Evolutionary conservation across 345 rosid genomes (phyloP), one percentile per base, ranked within the genome.

Genomic region (Pelargonium nanum): DNA sequence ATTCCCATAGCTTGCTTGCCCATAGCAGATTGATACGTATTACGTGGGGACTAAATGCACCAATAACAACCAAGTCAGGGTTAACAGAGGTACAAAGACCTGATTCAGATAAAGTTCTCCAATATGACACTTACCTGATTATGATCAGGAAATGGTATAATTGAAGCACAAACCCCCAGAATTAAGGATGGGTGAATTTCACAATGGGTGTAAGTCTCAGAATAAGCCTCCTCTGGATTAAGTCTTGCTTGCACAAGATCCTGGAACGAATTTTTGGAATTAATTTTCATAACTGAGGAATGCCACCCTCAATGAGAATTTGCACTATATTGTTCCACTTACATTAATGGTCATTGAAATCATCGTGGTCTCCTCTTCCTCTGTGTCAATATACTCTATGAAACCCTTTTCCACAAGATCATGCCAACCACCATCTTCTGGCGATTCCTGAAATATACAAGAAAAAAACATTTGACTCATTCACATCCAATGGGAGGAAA

Each of bases 1-100:
- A 93, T 87, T 67, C 99, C 99, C 97, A 93, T 89, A 48, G 99
- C 97, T 84, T 93, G 99, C 81, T 93, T 93, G 52, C 99, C 99
- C 97, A 93, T 93, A 26, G 99, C 97, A 51, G 99, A 93, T 74
- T 93, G 99, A 72, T 93, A 93, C 0, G 97, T 93, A 70, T 93
- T 93, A 89, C 99, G 96, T 1, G 96, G 97, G 56, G 99, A 93
- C 99, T 93, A 74, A 56, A 32, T 2, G 45, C 67, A 75, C 45
- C 68, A 69, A 68, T 4, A 71, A 51, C 5, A 69, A 65, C 17
- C 55, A 22, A 63, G 67, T 56, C 24, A 52, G 55, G 62, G 16
- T 12, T 1, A 56, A 69, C 16, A 32, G 16, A 53, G 50, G 6
- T 22, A 30, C 50, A 1, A 26, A 55, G 22, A n/a, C 26, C 59